Base-by-base conservation (phyloP, 305 asterid species). In the Salvia sclarea region DNA sequence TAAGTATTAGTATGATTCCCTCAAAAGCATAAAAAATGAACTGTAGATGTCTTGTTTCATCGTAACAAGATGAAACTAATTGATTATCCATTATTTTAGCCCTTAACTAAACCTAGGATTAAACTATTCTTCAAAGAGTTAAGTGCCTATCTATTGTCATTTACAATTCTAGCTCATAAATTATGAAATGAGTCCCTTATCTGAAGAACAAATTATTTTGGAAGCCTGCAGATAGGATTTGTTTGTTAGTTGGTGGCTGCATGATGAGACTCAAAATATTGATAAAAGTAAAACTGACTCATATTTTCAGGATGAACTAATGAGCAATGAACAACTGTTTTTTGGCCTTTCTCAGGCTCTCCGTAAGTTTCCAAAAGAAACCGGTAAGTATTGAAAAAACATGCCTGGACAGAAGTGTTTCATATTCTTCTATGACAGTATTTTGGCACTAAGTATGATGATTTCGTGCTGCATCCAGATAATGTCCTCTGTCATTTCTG, bases 311-410 rank as follows among this genome's bases (percentile, higher is more conserved):
- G 98, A 93, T 74, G 98, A 93, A 85, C 76, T 93, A 86, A 93
- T 88, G 96, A 81, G 92, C 89, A 93, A 90, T 22, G 98, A 90
- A 73, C 96, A 93, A 79, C 84, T 90, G 64, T 93, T 88, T 80
- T 93, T 93, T 76, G 95, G 97, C 72, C 86, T 93, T 86, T 85
- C 97, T 73, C 97, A 93, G 87, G 92, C 96, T 84, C 97, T 93
- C 50, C 91, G 95, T 14, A 90, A 86, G 82, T 93, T 93, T 81
- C 97, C 98, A 22, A 93, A 88, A 73, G 98, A 93, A 86, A 90
- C 95, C 72, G 98, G 98, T 88, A 81, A 68, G 73, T 47, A 45
- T 21, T 17, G 75, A 53, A 47, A 64, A 69, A 68, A 47, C 62
- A 41, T 68, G 25, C 60, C 33, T 30, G 69, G 37, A 67, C 37